Evolutionary conservation across 148 eudicot species (phyloP).

Genomic region (Silene conica): DNA sequence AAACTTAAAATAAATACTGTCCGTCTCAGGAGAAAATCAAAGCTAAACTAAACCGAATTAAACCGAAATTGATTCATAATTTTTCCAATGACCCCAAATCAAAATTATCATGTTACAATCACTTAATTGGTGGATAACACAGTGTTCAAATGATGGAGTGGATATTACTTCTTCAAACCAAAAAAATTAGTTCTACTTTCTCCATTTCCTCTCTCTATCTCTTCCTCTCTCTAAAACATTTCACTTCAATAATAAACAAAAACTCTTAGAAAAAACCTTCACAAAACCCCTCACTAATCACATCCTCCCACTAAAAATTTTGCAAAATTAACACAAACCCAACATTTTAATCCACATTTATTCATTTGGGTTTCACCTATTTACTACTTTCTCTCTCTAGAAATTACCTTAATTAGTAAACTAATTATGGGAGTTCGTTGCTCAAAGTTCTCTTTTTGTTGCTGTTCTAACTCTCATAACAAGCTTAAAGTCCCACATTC

Average conservation of each 20-base stretch:
- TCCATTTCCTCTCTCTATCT: neutral
- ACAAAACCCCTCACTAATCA: neutral
- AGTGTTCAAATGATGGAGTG: conserved; percentile 1
- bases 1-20: too few species aligned
- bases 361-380: conserved; percentile 11
- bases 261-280: neutral
- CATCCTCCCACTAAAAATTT: neutral
- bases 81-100: neutral
- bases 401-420: neutral
- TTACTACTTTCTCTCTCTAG: conserved; percentile 3
- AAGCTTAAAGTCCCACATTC: conserved; percentile 44
- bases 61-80: too few species aligned
- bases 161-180: neutral
- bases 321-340: conserved; percentile 14
- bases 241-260: neutral
- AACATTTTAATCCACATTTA: conserved; percentile 15
- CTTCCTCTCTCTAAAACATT: neutral
- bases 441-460: conserved; percentile 55
- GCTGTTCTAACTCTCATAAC: conserved; percentile 44
- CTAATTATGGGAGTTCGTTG: conserved; percentile 66
- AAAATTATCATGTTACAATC: neutral
- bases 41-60: too few species aligned
- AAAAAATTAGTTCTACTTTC: neutral
- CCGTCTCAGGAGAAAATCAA: too few species aligned
- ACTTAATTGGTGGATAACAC: conserved; percentile 17